Evolutionary conservation across 176 grass and related monocot genomes (phyloP), one percentile per base, ranked within the genome.

Genomic region (Carex cristatella): DNA sequence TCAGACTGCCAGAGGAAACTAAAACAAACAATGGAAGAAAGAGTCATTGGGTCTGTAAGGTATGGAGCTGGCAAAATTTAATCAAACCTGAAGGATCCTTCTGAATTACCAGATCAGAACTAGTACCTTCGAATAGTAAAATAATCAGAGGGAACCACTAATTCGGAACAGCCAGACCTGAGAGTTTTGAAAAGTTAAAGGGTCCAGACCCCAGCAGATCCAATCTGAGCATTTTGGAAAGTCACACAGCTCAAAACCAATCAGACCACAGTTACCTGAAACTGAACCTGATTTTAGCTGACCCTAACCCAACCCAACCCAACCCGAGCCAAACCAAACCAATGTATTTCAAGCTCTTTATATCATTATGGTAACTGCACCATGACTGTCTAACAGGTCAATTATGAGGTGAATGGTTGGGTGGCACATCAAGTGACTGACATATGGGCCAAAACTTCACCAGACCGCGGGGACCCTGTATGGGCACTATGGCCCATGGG

Each of bases 401-500:
- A 97, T 90, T 97, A 97, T 64, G 79, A 91, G 73, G 84, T 72
- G 58, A 88, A 79, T 60, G 95, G 95, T 44, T 97, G 95, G 95
- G 95, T 97, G 18, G 82, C 87, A 86, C 95, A 97, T 90, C 95
- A 97, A 79, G 92, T 97, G 66, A 90, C 95, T 58, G 95, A 97
- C 75, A 27, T 97, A 60, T 97, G 95, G 95, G 95, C 92, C 44
- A 97, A 97, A 91, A 91, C 95, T 76, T 97, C 95, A 10, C 87
- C 95, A 15, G 90, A 92, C 74, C 84, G 42, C 42, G 95, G 95
- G 76, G 86, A 94, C 58, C 92, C 95, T 86, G 37, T 84, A 10
- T 93, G 92, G 95, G 92, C 91, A 68, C 32, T 94, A 59, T 97
- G 95, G 95, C 95, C 95, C 35, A 94, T 97, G 92, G 95, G 95